These are phyloP conservation scores for Gloeostereum incarnatum DNA, from an alignment of 768 basidiomycete species.

Conservation along the genomic window DNA sequence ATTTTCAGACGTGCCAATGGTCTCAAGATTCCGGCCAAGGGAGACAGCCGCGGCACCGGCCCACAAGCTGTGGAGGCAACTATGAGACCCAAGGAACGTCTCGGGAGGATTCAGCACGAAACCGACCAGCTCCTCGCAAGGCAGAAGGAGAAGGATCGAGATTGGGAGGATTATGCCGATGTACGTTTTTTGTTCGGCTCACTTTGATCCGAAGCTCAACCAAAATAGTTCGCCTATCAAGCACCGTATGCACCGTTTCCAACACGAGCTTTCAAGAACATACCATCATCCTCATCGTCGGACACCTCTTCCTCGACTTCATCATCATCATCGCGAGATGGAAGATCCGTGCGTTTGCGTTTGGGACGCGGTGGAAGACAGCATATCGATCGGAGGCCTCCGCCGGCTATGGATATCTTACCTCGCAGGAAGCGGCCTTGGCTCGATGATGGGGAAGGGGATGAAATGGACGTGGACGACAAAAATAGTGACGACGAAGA, in stretches of 20 bases:
- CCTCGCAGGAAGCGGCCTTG: constrained; percentile 29
- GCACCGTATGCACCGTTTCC: constrained; percentile 45
- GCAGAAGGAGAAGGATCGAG: constrained; percentile 66
- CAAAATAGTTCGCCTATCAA: constrained; percentile 60
- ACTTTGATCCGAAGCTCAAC: constrained; percentile 1
- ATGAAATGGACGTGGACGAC: constrained; percentile 19
- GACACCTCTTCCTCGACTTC: constrained; percentile 19
- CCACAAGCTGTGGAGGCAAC: constrained; percentile 27
- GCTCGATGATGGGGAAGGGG: constrained; percentile 16
- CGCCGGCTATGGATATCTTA: too few species aligned
- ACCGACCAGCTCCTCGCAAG: constrained; percentile 52
- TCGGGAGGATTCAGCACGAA: constrained; percentile 45
- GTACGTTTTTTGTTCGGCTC: constrained; percentile 27
- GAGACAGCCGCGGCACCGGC: constrained; percentile 1
- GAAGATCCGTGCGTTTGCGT: constrained; percentile 60
- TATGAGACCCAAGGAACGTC: constrained; percentile 60
- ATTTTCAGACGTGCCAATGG: not conserved
- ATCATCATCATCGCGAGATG: constrained; percentile 14
- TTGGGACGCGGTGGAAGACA: constrained; percentile 77
- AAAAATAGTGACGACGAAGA: constrained; percentile 28
- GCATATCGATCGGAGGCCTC: constrained; percentile 60
- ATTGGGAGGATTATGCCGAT: constrained; percentile 86
- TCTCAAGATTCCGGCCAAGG: not conserved
- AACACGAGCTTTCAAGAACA: constrained; percentile 58
- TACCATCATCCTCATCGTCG: constrained; percentile 26